Conservation (phyloP, 164 flowering plant genomes). For the Nelumbo lutea region DNA sequence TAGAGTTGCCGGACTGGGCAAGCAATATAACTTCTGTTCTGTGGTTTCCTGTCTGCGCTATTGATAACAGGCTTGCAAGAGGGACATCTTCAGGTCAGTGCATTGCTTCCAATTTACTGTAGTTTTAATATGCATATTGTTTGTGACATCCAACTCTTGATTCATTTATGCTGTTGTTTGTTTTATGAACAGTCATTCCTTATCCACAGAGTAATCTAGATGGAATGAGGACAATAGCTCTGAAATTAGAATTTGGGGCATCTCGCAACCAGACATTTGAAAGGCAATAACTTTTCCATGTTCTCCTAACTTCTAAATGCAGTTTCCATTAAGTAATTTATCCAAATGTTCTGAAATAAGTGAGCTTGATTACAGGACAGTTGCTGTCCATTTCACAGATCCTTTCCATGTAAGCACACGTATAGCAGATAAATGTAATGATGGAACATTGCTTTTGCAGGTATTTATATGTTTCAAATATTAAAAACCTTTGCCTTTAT, state of each 20-base stretch:
- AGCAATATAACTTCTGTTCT: constrained; percentile 60
- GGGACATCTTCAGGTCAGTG: constrained; percentile 73
- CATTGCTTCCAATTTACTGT: constrained; percentile 4
- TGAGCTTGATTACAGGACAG: constrained; percentile 49
- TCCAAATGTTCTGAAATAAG: constrained; percentile 4
- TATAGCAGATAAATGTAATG: constrained; percentile 67
- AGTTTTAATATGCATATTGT: constrained; percentile 4
- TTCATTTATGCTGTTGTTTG: constrained; percentile 3
- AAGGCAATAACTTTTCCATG: constrained; percentile 36
- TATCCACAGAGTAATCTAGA: constrained; percentile 72
- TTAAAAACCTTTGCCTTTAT: background rate
- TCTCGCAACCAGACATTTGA: constrained; percentile 92
- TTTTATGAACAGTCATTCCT: constrained; percentile 40
- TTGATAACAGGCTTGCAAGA: constrained; percentile 53
- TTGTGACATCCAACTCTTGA: constrained; percentile 8
- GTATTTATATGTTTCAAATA: constrained; percentile 27
- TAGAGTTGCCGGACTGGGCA: constrained; percentile 91
- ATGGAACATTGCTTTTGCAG: constrained; percentile 85
- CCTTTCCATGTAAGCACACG: constrained; percentile 90
- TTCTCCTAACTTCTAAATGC: constrained; percentile 3
- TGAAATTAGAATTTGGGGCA: constrained; percentile 89
- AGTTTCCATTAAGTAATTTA: constrained; percentile 1
- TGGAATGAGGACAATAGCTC: constrained; percentile 92
- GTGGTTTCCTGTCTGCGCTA: constrained; percentile 85
- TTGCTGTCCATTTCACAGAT: constrained; percentile 92